phyloP scores from a whole-genome alignment of 805 yeast species.

The Wickerhamiella cacticola region DNA sequence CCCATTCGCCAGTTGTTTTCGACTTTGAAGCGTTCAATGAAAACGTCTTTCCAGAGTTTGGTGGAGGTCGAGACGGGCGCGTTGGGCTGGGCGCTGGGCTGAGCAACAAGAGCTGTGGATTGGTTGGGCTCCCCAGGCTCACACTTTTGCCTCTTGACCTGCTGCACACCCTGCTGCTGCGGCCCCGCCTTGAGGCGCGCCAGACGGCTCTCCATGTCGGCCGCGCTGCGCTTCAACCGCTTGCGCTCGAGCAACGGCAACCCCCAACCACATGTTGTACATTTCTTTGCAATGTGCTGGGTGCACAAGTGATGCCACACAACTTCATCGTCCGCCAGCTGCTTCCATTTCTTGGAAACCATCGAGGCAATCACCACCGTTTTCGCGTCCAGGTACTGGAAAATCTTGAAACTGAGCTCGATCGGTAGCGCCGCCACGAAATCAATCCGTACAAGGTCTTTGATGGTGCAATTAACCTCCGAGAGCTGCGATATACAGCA shows the following conservation, averaged over 20 bases:
- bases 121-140: slow-evolving; percentile 15
- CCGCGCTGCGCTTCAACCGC: slow-evolving; percentile 27
- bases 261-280: slow-evolving; percentile 99
- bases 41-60: slow-evolving; percentile 93
- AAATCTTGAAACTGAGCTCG: slow-evolving; percentile 71
- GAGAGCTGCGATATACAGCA: slow-evolving; percentile 94
- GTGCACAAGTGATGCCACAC: slow-evolving; percentile 99
- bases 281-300: slow-evolving; percentile 93
- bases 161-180: too few species aligned
- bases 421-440: slow-evolving; percentile 74
- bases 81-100: not conserved
- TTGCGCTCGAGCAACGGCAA: slow-evolving; percentile 84
- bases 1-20: slow-evolving; percentile 95
- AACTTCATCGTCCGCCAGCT: slow-evolving; percentile 85
- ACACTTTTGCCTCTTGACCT: not conserved
- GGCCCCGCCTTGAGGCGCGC: slow-evolving; percentile 16
- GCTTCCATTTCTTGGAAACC: slow-evolving; percentile 78
- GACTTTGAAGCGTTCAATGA: slow-evolving; percentile 78
- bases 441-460: slow-evolving; percentile 72
- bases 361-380: slow-evolving; percentile 91
- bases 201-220: slow-evolving; percentile 25
- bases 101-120: slow-evolving; percentile 9
- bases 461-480: slow-evolving; percentile 68
- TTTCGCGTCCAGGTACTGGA: slow-evolving; percentile 82
- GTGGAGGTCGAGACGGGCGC: slow-evolving; percentile 25